phyloP scores from a whole-genome alignment of 2,329 filamentous ascomycete species.

The Colletotrichum chlorophyti region DNA sequence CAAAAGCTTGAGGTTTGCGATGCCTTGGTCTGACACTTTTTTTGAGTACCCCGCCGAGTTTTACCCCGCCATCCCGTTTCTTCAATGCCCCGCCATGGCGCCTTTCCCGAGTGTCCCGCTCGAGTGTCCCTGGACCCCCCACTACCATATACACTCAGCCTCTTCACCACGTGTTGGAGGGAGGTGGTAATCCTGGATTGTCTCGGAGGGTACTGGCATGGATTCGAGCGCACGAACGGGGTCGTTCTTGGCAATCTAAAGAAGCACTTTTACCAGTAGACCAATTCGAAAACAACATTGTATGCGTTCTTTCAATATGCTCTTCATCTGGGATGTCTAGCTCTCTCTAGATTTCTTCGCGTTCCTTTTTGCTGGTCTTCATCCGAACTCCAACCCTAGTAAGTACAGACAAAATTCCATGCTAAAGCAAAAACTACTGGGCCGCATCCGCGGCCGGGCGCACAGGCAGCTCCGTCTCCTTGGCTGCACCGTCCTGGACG shows the following conservation, averaged over 20 bases:
- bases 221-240: background rate
- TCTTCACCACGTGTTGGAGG: conserved; percentile 3
- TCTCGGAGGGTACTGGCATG: too few species aligned
- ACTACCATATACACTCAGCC: conserved; percentile 1
- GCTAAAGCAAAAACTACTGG: conserved; percentile 12
- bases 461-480: conserved; percentile 26
- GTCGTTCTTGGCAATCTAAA: background rate
- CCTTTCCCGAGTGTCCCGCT: conserved; percentile 12
- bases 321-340: conserved; percentile 26
- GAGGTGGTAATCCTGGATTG: too few species aligned
- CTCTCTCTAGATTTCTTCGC: conserved; percentile 22
- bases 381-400: conserved; percentile 28
- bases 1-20: background rate
- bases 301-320: conserved; percentile 5
- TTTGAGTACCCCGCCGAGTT: conserved; percentile 20
- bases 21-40: conserved; percentile 10
- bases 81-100: conserved; percentile 25
- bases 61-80: conserved; percentile 29
- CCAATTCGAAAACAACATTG: too few species aligned
- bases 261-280: too few species aligned
- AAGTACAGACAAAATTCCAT: conserved; percentile 24
- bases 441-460: conserved; percentile 16
- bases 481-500: conserved; percentile 16
- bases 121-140: background rate
- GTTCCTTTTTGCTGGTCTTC: conserved; percentile 20